These are phyloP conservation scores for Barnettozyma populi DNA, from an alignment of 805 yeast species.

Conservation along the genomic window DNA sequence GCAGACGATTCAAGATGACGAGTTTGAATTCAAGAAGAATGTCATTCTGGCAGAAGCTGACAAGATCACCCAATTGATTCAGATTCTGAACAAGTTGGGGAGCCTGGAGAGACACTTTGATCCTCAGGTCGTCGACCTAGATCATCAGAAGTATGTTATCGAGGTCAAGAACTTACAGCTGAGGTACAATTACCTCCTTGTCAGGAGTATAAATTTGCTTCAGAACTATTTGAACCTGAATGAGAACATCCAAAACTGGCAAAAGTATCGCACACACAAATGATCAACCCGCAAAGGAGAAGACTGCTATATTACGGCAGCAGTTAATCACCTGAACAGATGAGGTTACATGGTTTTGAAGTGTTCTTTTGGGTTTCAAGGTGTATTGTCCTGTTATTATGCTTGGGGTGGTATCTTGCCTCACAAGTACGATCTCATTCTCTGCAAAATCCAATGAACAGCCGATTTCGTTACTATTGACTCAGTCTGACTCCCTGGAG, in stretches of 20 bases:
- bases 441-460: too few species aligned
- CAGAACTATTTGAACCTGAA: conserved; percentile 22
- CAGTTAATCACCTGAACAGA: too few species aligned
- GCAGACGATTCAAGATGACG: background rate
- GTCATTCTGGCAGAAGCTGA: background rate
- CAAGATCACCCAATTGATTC: background rate
- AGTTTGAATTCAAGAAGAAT: background rate
- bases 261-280: background rate
- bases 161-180: conserved; percentile 14
- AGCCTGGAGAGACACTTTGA: conserved; percentile 6
- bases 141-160: background rate
- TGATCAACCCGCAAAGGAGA: too few species aligned
- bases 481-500: too few species aligned
- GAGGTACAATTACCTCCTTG: conserved; percentile 18
- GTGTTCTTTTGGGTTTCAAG: too few species aligned
- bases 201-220: conserved; percentile 18
- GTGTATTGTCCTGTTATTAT: too few species aligned
- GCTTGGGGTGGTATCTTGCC: too few species aligned
- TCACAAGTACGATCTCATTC: too few species aligned
- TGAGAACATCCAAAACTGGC: conserved; percentile 15
- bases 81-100: conserved; percentile 2
- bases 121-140: conserved; percentile 6
- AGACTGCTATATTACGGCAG: too few species aligned
- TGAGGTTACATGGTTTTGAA: too few species aligned
- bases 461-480: too few species aligned